phyloP scores from a whole-genome alignment of 2,329 filamentous ascomycete genomes.

The Stemphylium vesicarium region DNA sequence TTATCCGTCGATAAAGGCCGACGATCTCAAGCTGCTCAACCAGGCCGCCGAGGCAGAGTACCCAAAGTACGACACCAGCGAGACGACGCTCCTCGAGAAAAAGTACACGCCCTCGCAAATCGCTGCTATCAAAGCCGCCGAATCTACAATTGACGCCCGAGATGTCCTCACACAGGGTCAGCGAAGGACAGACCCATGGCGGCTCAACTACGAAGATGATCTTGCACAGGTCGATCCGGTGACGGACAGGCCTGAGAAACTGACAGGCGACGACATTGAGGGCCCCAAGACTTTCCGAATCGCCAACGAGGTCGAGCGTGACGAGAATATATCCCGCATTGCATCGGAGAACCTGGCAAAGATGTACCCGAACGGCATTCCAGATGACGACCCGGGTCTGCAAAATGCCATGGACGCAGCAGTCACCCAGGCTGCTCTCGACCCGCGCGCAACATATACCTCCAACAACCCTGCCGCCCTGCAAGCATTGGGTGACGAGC shows the following conservation, averaged over 20 bases:
- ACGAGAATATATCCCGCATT: conserved; percentile 40
- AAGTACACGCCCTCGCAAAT: conserved; percentile 83
- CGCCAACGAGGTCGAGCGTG: conserved; percentile 42
- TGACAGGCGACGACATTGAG: conserved; percentile 28
- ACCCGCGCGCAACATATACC: conserved; percentile 55
- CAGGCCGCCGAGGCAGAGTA: conserved; percentile 50
- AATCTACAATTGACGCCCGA: conserved; percentile 73
- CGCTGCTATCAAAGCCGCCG: conserved; percentile 79
- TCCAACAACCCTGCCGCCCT: conserved; percentile 57
- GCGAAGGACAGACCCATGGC: conserved; percentile 74
- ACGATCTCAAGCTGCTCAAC: conserved; percentile 47
- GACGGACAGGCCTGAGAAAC: conserved; percentile 66
- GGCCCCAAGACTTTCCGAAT: conserved; percentile 32
- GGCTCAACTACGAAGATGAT: conserved; percentile 74
- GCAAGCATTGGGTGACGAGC: conserved; percentile 57
- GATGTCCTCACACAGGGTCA: conserved; percentile 78
- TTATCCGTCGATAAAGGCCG: conserved; percentile 54
- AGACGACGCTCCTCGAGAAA: conserved; percentile 57
- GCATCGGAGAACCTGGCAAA: conserved; percentile 45
- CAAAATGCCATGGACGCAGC: conserved; percentile 40
- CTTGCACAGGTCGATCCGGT: conserved; percentile 78
- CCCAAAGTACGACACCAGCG: conserved; percentile 67
- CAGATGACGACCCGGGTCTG: conserved; percentile 36
- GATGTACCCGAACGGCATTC: conserved; percentile 44
- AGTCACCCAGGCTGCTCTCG: conserved; percentile 44